Base-by-base conservation (phyloP, 2,329 filamentous ascomycete genomes). In the Beauveria sp. region DNA sequence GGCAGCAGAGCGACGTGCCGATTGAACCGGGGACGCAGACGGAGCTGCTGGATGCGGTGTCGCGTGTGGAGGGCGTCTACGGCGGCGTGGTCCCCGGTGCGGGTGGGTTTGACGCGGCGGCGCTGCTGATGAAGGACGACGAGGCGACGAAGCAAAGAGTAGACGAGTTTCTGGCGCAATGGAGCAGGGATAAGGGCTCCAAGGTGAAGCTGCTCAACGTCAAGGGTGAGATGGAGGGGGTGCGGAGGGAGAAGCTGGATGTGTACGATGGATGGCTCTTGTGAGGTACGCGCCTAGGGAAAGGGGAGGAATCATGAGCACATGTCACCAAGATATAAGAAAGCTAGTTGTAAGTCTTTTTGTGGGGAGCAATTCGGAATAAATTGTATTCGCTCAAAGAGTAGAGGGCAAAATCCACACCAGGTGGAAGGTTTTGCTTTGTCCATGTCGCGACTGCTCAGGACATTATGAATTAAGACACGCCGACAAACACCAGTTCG, bases 31-130 rank as follows among this genome's bases (percentile, higher is more conserved):
- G 79, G 47, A 86, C 88, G 66, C 95, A 99, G 80, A 96, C 91
- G 1, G 83, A 85, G 69, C 78, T 99, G 63, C 77, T 99, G 42
- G 89, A 99, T 74, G 89, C 86, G 10, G 81, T 93, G 62, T 83
- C 76, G n/a, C 70, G 67, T 4, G 77, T 97, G 1, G 81, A 88
- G 0, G 95, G 93, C 6, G 92, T 98, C 3, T 84, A 93, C 65
- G 93, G 92, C 0, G 95, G 93, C 0, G 91, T 98, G 0, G 95
- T 97, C 0, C 95, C 95, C 0, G 95, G 95, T 0, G 95, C 95
- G 0, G 95, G 95, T 10, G 95, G 95, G 0, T 97, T 90, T 70
- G 95, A 99, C 78, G 95, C 95, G 1, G 81, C 96, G 60, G 89
- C 88, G 1, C 73, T 99, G 63, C 74, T 99, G 63, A 84, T 96